Percentiles rank a stretch among this genome's conserved stretches.
These are phyloP conservation scores for Endothia cerciana DNA, from an alignment of 2,329 filamentous ascomycete genomes.

Conservation along the genomic window DNA sequence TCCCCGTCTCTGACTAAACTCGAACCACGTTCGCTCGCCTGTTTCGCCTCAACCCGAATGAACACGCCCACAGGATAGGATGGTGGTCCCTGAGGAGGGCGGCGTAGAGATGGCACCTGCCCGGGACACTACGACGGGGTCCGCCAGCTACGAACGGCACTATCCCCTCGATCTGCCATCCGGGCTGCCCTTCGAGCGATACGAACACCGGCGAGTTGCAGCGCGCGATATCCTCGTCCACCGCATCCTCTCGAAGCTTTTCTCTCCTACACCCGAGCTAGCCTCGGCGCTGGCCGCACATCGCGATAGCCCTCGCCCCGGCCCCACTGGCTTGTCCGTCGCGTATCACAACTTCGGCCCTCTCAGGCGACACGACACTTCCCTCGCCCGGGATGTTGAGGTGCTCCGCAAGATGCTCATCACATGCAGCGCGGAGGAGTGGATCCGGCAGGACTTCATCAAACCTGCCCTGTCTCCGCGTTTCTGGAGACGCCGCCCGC, in stretches of 20 bases:
- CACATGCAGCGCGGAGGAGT: conserved; percentile 29
- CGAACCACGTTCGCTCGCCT: not conserved
- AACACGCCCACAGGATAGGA: no score
- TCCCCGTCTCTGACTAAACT: not conserved
- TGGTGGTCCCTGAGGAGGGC: not conserved
- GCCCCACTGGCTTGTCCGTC: not conserved
- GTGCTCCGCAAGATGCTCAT: conserved; percentile 35
- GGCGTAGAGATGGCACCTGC: not conserved
- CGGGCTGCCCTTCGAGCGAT: conserved; percentile 39
- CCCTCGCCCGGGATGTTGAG: conserved; percentile 36
- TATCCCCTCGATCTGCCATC: conserved; percentile 41
- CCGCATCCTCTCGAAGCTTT: conserved; percentile 38
- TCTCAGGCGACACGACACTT: conserved; percentile 32
- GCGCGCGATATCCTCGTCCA: conserved; percentile 39
- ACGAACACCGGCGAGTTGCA: conserved; percentile 39
- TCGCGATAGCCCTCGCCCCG: not conserved
- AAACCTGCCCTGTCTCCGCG: not conserved
- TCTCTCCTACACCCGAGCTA: conserved; percentile 32
- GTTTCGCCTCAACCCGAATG: no score
- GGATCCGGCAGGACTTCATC: not conserved
- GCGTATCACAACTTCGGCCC: conserved; percentile 23
- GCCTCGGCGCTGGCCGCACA: conserved; percentile 26
- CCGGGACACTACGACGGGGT: not conserved
- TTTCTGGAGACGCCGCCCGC: not conserved
- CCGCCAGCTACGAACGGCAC: conserved; percentile 29